These are phyloP conservation scores for Drechmeria coniospora DNA, from an alignment of 2,329 filamentous ascomycete species.

Conservation along the genomic window DNA sequence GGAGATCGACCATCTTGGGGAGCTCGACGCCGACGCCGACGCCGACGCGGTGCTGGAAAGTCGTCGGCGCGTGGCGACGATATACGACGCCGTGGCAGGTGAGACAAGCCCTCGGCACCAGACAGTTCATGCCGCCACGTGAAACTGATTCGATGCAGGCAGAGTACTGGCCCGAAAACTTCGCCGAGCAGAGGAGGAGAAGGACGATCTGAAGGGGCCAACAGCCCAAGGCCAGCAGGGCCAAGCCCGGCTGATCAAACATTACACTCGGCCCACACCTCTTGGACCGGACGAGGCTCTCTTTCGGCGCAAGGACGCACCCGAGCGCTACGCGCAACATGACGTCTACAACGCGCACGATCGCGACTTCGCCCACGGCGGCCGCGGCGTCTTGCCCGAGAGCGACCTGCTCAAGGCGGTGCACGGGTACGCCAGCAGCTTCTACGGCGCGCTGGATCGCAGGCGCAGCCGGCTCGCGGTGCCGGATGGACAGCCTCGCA, in stretches of 20 bases:
- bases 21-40: background rate
- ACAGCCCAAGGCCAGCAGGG: background rate
- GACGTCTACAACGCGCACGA: conserved; percentile 57
- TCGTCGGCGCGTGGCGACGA: conserved; percentile 27
- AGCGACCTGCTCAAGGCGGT: conserved; percentile 55
- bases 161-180: conserved; percentile 13
- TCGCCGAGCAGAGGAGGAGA: conserved; percentile 6
- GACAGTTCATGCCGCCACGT: conserved; percentile 1
- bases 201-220: background rate
- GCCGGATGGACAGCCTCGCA: conserved; percentile 9
- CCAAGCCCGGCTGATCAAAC: conserved; percentile 6
- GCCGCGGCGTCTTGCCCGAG: conserved; percentile 40
- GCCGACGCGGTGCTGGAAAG: no score
- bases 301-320: conserved; percentile 49
- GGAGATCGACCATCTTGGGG: background rate
- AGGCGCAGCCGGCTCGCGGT: conserved; percentile 5
- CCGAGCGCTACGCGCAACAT: conserved; percentile 51
- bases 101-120: conserved; percentile 7
- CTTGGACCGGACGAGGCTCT: conserved; percentile 57
- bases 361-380: conserved; percentile 30
- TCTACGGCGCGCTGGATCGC: conserved; percentile 35
- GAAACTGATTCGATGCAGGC: conserved; percentile 14
- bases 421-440: conserved; percentile 52
- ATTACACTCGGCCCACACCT: conserved; percentile 12
- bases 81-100: conserved; percentile 66